phyloP scores from a whole-genome alignment of 2,329 filamentous ascomycete species.

The Apiospora malaysiana region DNA sequence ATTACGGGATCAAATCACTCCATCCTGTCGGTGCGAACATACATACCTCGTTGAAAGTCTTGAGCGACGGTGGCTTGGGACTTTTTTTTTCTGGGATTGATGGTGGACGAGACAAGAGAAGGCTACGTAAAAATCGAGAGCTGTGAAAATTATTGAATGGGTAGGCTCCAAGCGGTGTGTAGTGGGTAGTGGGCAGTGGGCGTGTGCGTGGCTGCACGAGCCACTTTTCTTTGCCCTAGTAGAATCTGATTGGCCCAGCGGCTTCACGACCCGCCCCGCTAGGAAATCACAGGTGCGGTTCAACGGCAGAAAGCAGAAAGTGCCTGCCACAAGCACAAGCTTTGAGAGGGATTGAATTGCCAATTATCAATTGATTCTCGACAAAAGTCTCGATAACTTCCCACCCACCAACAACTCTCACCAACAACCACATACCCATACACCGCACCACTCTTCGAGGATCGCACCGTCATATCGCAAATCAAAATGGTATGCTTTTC shows the following conservation, averaged over 20 bases:
- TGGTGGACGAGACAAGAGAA: conserved; percentile 34
- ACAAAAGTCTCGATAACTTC: conserved; percentile 28
- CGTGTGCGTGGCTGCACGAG: conserved; percentile 20
- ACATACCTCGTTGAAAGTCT: conserved; percentile 52
- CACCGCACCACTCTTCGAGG: conserved; percentile 63
- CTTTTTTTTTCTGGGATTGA: conserved; percentile 26
- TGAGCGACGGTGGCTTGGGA: conserved; percentile 27
- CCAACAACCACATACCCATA: conserved; percentile 32
- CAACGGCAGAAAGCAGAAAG: conserved; percentile 17
- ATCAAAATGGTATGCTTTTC: conserved; percentile 64
- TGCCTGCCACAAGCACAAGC: conserved; percentile 18
- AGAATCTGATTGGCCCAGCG: conserved; percentile 23
- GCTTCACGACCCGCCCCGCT: conserved; percentile 1
- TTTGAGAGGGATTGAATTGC: conserved; percentile 28
- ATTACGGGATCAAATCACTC: conserved; percentile 40
- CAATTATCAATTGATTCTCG: conserved; percentile 30
- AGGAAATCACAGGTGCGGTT: conserved; percentile 11
- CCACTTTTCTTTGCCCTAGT: conserved; percentile 25
- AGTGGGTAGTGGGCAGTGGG: conserved; percentile 18
- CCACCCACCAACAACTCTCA: conserved; percentile 31
- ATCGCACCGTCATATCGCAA: conserved; percentile 62
- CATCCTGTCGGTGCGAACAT: conserved; percentile 34
- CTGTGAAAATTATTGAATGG: conserved; percentile 38
- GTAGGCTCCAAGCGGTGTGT: conserved; percentile 15
- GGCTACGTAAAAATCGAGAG: conserved; percentile 22